These are phyloP conservation scores for Malassezia brasiliensis DNA, from an alignment of 1,284 basidiomycete species.

Conservation along the genomic window DNA sequence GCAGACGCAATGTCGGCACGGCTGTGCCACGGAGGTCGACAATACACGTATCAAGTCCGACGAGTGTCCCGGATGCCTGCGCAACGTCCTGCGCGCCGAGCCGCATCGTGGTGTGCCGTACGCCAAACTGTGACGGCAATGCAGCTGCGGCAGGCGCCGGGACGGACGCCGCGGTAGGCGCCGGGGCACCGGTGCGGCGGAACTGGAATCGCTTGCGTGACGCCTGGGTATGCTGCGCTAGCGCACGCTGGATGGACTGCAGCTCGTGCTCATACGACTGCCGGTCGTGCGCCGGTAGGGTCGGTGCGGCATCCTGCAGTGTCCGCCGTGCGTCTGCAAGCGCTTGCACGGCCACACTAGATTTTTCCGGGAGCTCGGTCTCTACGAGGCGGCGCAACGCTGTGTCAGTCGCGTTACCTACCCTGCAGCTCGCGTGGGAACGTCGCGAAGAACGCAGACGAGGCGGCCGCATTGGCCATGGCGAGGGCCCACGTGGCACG, in stretches of 20 bases:
- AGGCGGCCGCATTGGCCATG: constrained; percentile 9
- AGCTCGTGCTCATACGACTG: constrained; percentile 11
- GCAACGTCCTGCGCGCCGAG: not conserved
- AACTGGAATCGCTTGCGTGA: not conserved
- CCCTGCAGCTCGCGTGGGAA: constrained; percentile 9
- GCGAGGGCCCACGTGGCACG: not conserved
- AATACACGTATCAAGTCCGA: not conserved
- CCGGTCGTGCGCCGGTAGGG: constrained; percentile 9
- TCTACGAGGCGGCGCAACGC: not conserved
- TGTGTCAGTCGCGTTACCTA: not conserved
- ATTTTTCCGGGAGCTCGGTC: not conserved
- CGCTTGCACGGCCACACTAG: not conserved
- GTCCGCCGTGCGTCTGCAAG: constrained; percentile 9
- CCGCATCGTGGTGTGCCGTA: not conserved
- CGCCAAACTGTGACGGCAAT: too few species aligned
- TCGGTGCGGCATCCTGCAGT: constrained; percentile 7
- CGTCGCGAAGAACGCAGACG: constrained; percentile 7
- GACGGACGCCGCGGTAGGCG: not conserved
- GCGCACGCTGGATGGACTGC: constrained; percentile 4
- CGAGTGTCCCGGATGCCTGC: not conserved
- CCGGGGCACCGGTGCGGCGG: not conserved
- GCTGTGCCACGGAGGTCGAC: not conserved
- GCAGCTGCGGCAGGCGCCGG: not conserved
- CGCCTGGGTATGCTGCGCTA: not conserved
- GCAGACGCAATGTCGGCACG: not conserved